Evolutionary conservation across 257 asterid species (phyloP), one percentile per base, ranked within the genome.

Genomic region (Forsythia viridissima): DNA sequence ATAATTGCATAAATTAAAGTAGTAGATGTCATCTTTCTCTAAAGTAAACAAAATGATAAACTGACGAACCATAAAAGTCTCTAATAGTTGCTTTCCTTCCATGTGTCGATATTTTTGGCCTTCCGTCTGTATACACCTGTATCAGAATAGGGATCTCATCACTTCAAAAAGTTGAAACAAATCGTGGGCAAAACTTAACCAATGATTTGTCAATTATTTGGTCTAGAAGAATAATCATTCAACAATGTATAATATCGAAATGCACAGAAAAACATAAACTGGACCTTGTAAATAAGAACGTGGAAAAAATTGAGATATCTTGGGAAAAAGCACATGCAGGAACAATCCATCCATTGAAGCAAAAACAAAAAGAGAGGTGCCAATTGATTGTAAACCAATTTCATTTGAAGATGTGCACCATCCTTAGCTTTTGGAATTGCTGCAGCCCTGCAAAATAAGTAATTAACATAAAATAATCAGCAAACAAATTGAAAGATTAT

Each of bases 401-500:
- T 92, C 98, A 94, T 94, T 65, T 89, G 97, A 74, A 94, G 85
- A n/a, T 87, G 90, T 6, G 91, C 89, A 71, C 96, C 93, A 24
- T 97, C 96, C 82, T 90, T 92, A 8, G 89, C 94, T 84, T 90
- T 91, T 1, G 98, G 98, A 84, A 94, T 90, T 43, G 90, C 92
- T 55, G 92, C 90, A 63, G 97, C 94, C 88, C 98, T 94, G 84
- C 8, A 80, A 81, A 21, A 57, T 81, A 80, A 80, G 38, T 70
- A 80, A 43, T 76, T 52, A 70, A 57, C 80, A 42, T 48, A 34
- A 71, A 57, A 80, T 57, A 48, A 48, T 39, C 39, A 74, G 70
- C 67, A 68, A 51, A 55, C 77, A 42, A 70, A 44, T 40, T 57
- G 16, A 43, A n/a, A 59, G 59, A 43, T 3, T 39, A 68, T 57